phyloP scores from a whole-genome alignment of 2,329 filamentous ascomycete genomes.

The Aspergillus uvarum region DNA sequence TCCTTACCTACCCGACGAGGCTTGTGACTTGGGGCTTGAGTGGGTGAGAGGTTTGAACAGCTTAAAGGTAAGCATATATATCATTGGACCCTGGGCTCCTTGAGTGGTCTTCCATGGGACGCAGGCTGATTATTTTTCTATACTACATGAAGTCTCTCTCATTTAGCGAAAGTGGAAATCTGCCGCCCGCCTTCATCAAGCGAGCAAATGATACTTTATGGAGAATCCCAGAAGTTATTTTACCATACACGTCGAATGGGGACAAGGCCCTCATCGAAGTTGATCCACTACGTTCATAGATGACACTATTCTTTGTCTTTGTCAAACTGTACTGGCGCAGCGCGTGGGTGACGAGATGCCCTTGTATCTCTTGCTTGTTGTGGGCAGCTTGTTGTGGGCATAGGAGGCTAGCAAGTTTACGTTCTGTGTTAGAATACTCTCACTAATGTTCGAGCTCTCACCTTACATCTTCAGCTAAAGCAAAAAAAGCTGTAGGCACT shows the following conservation, averaged over 20 bases:
- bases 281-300: slow-evolving; percentile 22
- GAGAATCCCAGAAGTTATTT: slow-evolving; percentile 28
- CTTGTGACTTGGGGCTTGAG: slow-evolving; percentile 25
- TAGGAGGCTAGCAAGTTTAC: background rate
- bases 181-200: slow-evolving; percentile 24
- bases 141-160: slow-evolving; percentile 26
- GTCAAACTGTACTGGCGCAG: background rate
- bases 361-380: background rate
- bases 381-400: background rate
- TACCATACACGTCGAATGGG: slow-evolving; percentile 19
- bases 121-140: background rate
- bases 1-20: slow-evolving; percentile 6
- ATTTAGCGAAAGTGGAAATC: slow-evolving; percentile 25
- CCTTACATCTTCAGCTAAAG: background rate
- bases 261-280: slow-evolving; percentile 24
- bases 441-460: background rate
- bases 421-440: background rate
- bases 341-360: background rate
- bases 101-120: background rate
- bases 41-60: slow-evolving; percentile 27
- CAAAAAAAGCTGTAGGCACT: no score
- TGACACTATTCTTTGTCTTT: background rate
- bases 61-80: slow-evolving; percentile 22
- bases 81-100: no score
- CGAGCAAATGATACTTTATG: slow-evolving; percentile 27